A percentile compares a stretch with the other conserved stretches of the same genome.
Evolutionary conservation across 2,329 filamentous ascomycete species (phyloP).

Genomic region (Trichoderma sp.): DNA sequence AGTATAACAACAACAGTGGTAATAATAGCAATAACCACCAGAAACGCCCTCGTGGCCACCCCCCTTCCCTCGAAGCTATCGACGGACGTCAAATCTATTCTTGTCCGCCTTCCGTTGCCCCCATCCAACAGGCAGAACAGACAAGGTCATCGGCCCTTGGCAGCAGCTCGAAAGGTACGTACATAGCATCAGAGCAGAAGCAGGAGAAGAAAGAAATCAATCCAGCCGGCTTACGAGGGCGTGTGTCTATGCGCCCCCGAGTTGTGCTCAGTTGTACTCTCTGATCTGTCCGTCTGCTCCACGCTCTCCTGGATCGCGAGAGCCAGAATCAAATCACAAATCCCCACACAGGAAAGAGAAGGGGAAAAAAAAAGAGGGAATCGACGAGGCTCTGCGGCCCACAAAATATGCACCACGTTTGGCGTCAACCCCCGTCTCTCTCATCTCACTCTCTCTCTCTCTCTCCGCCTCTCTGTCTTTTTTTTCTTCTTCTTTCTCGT

Average conservation of each 20-base stretch:
- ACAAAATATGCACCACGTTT: constrained; percentile 17
- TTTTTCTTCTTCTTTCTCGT: no score
- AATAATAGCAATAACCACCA: neutral
- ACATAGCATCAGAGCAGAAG: no score
- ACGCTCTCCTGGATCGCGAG: neutral
- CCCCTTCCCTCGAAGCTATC: neutral
- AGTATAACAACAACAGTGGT: no score
- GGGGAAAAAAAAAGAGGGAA: neutral
- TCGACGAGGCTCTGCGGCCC: constrained; percentile 19
- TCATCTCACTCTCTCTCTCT: neutral
- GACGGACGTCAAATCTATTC: constrained; percentile 6
- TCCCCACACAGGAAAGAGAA: neutral
- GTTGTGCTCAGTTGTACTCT: constrained; percentile 10
- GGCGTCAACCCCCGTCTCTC: neutral
- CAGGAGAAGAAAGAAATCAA: neutral
- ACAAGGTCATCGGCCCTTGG: neutral
- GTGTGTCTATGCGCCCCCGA: neutral
- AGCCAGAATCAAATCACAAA: neutral
- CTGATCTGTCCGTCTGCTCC: neutral
- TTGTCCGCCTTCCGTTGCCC: neutral
- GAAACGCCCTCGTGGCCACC: neutral
- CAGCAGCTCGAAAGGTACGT: neutral
- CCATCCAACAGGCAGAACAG: neutral
- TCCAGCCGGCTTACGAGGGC: constrained; percentile 7
- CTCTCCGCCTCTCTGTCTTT: no score